Percentiles rank a stretch among this genome's conserved stretches.
These are phyloP conservation scores for Diophrys appendiculata DNA, from an alignment of 73 alveolate species.

Conservation along the genomic window DNA sequence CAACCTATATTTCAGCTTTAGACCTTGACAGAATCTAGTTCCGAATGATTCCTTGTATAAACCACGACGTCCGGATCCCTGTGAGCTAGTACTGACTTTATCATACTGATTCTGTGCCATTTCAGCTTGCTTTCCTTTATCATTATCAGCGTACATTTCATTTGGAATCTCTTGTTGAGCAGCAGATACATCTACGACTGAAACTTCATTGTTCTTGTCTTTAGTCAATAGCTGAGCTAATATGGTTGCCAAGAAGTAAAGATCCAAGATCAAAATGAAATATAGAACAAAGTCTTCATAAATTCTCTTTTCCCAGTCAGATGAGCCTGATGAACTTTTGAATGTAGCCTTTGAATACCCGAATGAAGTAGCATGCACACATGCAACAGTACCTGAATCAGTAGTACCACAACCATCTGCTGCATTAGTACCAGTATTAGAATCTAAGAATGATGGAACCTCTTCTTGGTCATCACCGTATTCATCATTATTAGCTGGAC, in stretches of 20 bases:
- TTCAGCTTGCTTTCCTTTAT: background rate
- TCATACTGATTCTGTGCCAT: background rate
- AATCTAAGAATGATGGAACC: background rate
- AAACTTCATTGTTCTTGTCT: background rate
- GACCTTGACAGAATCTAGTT: constrained; percentile 6
- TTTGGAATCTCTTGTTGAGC: background rate
- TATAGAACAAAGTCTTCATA: constrained; percentile 14
- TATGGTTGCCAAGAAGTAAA: background rate
- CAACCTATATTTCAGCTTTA: constrained; percentile 5
- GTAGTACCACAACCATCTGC: background rate
- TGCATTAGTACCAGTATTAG: background rate
- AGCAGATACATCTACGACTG: background rate
- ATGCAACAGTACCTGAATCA: background rate
- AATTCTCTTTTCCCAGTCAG: constrained; percentile 15
- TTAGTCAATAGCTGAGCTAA: background rate
- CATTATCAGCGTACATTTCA: background rate
- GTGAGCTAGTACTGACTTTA: background rate
- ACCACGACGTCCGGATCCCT: background rate
- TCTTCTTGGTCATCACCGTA: background rate
- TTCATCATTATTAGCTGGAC: background rate
- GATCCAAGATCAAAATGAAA: background rate
- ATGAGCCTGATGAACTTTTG: background rate
- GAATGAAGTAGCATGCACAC: constrained; percentile 6
- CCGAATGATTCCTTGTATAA: background rate
- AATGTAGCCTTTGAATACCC: background rate